Conservation (phyloP, 306 rosid species). For the Bauhinia variegata region DNA sequence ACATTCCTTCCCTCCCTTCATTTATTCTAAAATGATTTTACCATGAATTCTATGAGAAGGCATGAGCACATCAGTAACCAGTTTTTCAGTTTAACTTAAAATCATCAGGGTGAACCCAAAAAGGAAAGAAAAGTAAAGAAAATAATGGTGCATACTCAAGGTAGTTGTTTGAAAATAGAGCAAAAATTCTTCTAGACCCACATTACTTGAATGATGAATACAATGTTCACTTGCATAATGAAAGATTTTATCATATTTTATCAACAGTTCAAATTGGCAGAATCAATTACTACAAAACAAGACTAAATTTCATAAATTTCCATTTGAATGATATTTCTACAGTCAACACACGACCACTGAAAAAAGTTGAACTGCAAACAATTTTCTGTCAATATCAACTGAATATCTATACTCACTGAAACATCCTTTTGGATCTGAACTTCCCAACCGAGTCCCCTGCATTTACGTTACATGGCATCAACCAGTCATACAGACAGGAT, state of each 20-base stretch:
- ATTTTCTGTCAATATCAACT: conserved; percentile 33
- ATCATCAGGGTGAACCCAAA: conserved; percentile 6
- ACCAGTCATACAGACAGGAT: conserved; percentile 26
- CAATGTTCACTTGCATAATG: background rate
- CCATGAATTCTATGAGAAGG: background rate
- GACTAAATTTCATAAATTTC: conserved; percentile 15
- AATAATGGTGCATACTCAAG: background rate
- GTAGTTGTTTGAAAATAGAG: background rate
- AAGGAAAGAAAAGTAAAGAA: background rate
- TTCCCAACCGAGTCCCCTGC: conserved; percentile 99
- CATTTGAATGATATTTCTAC: conserved; percentile 3
- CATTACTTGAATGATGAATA: conserved; percentile 17
- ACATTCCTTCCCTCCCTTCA: conserved; percentile 6
- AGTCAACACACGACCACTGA: conserved; percentile 24
- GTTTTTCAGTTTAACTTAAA: conserved; percentile 6
- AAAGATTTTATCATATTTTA: conserved; percentile 6
- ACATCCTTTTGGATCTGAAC: conserved; percentile 99
- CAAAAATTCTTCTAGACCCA: conserved; percentile 3
- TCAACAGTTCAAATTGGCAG: conserved; percentile 12
- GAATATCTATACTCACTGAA: conserved; percentile 77
- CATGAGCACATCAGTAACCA: conserved; percentile 14
- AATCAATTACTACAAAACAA: conserved; percentile 21
- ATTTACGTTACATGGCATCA: conserved; percentile 40
- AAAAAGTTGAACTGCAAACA: conserved; percentile 41
- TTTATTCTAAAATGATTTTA: conserved; percentile 17